Conservation (phyloP, 306 rosid species). For the Rubus idaeus region DNA sequence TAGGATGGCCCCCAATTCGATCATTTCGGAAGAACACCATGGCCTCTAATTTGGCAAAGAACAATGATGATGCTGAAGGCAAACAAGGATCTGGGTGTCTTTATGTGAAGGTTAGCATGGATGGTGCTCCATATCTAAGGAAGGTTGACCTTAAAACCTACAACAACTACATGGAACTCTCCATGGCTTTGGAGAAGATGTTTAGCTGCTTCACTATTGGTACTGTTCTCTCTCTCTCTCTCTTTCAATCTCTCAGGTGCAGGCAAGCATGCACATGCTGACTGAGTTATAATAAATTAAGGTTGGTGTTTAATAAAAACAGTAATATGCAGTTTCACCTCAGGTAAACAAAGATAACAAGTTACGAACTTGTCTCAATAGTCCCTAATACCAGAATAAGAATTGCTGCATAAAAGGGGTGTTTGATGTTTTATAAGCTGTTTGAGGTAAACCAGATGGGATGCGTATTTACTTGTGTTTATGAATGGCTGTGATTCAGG, state of each 20-base stretch:
- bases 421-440: not conserved
- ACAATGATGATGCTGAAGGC: conserved; percentile 56
- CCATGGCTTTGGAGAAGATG: conserved; percentile 92
- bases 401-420: not conserved
- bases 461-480: not conserved
- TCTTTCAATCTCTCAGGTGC: conserved; percentile 1
- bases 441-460: not conserved
- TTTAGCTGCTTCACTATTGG: conserved; percentile 91
- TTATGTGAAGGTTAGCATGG: conserved; percentile 95
- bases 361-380: not conserved
- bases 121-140: conserved; percentile 96
- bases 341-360: not conserved
- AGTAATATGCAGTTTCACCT: not conserved
- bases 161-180: conserved; percentile 70
- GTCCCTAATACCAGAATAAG: not conserved
- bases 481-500: conserved; percentile 48
- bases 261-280: conserved; percentile 10
- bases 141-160: conserved; percentile 81
- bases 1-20: conserved; percentile 99
- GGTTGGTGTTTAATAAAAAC: not conserved
- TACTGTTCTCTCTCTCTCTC: conserved; percentile 32
- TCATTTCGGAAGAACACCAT: conserved; percentile 81
- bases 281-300: not conserved
- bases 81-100: conserved; percentile 64
- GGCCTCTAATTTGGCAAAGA: conserved; percentile 67